Percentiles rank a stretch among this genome's conserved stretches.
Evolutionary conservation across 1,139 yeast species (phyloP).

Genomic region (Suhomyces wounanorum): DNA sequence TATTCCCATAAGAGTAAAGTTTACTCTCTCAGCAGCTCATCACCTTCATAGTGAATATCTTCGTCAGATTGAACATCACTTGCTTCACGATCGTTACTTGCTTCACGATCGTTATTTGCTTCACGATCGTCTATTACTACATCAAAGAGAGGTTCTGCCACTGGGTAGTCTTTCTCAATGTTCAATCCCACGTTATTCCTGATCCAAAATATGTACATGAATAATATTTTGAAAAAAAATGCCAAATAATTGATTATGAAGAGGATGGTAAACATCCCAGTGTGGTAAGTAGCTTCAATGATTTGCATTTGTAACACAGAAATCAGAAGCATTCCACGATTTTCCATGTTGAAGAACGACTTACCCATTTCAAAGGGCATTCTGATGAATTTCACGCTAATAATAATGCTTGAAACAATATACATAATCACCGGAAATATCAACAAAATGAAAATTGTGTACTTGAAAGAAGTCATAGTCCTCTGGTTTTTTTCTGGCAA

Average conservation of each 20-base stretch:
- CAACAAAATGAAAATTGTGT: conserved; percentile 32
- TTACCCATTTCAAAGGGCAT: background rate
- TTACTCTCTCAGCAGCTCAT: background rate
- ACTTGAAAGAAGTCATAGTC: conserved; percentile 29
- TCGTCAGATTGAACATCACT: background rate
- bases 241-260: conserved; percentile 20
- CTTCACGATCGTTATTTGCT: background rate
- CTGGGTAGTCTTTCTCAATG: conserved; percentile 23
- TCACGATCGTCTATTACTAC: conserved; percentile 23
- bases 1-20: background rate
- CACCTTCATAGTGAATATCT: background rate
- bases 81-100: background rate
- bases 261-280: background rate
- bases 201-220: conserved; percentile 37
- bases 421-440: conserved; percentile 29
- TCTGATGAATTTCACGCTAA: conserved; percentile 1
- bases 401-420: conserved; percentile 10
- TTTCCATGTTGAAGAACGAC: background rate
- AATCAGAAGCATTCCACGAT: background rate
- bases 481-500: conserved; percentile 22
- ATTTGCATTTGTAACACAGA: conserved; percentile 5
- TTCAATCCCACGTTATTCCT: conserved; percentile 37
- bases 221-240: conserved; percentile 22
- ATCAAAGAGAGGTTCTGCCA: conserved; percentile 22
- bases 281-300: conserved; percentile 6